A percentile compares a stretch with the other conserved stretches of the same genome.
phyloP scores from a whole-genome alignment of 1,284 basidiomycete species.

The Pisolithus thermaeus region DNA sequence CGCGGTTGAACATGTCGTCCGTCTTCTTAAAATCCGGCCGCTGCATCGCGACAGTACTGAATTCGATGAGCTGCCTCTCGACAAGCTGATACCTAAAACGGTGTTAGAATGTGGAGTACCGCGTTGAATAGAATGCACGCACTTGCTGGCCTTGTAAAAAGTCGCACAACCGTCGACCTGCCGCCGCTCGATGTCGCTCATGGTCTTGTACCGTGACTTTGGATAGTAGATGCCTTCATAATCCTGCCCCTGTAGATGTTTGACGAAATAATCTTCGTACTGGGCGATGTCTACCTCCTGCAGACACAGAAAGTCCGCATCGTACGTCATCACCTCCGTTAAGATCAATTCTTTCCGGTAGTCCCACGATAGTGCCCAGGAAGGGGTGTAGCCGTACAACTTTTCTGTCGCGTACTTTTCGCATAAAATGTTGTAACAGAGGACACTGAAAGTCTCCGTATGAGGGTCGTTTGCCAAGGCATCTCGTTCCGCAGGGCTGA shows the following conservation, averaged over 20 bases:
- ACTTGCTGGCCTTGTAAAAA: slow-evolving; percentile 92
- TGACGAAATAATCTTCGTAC: slow-evolving; percentile 91
- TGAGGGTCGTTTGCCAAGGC: slow-evolving; percentile 48
- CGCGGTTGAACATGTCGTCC: slow-evolving; percentile 99
- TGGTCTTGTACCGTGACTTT: slow-evolving; percentile 92
- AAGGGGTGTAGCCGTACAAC: slow-evolving; percentile 95
- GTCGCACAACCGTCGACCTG: slow-evolving; percentile 96
- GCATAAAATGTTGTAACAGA: slow-evolving; percentile 96
- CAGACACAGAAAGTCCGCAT: slow-evolving; percentile 89
- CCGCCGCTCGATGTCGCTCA: slow-evolving; percentile 83
- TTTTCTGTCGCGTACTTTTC: slow-evolving; percentile 86
- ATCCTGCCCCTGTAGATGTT: slow-evolving; percentile 69
- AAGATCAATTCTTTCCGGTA: slow-evolving; percentile 92
- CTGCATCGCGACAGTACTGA: slow-evolving; percentile 90
- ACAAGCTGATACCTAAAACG: slow-evolving; percentile 78
- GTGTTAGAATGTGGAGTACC: slow-evolving; percentile 5
- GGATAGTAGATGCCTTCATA: slow-evolving; percentile 94
- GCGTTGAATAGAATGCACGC: slow-evolving; percentile 29
- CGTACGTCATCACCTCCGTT: slow-evolving; percentile 79
- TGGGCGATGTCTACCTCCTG: slow-evolving; percentile 93
- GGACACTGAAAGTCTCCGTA: slow-evolving; percentile 71
- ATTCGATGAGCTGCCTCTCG: slow-evolving; percentile 94
- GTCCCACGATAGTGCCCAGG: slow-evolving; percentile 94
- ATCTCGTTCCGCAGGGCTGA: slow-evolving; percentile 65
- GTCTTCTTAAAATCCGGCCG: slow-evolving; percentile 96